phyloP scores from a whole-genome alignment of 2,329 filamentous ascomycete species.

The Phoma sp. region DNA sequence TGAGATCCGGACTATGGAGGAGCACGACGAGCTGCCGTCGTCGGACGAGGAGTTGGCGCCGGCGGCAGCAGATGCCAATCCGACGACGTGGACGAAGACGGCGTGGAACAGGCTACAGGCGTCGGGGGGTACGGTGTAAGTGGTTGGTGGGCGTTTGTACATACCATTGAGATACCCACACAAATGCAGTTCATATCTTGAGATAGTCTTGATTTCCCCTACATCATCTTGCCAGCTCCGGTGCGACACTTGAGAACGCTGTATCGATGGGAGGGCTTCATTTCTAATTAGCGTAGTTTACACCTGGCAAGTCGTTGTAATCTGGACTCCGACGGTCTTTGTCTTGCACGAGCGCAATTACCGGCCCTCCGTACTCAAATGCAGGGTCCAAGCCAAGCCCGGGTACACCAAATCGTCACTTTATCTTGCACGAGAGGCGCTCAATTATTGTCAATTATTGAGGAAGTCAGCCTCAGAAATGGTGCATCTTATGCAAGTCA shows the following conservation, averaged over 20 bases:
- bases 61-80: constrained; percentile 12
- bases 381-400: constrained; percentile 26
- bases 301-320: too few species aligned
- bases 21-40: constrained; percentile 46
- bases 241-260: too few species aligned
- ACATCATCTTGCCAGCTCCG: too few species aligned
- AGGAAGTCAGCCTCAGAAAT: not conserved
- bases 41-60: constrained; percentile 35
- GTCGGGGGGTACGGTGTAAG: constrained; percentile 5
- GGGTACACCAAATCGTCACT: not conserved
- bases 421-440: too few species aligned
- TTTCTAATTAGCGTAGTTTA: too few species aligned
- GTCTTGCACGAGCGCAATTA: constrained; percentile 11
- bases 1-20: constrained; percentile 50
- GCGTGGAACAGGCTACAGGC: constrained; percentile 28
- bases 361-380: constrained; percentile 25
- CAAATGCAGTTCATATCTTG: not conserved
- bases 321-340: not conserved
- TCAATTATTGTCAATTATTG: too few species aligned
- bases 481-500: not conserved
- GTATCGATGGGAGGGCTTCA: too few species aligned
- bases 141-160: not conserved
- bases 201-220: too few species aligned
- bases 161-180: constrained; percentile 19
- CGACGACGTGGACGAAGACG: constrained; percentile 32